Evolutionary conservation across 1,284 basidiomycete species (phyloP).

Genomic region (Porogramme epimiltina): DNA sequence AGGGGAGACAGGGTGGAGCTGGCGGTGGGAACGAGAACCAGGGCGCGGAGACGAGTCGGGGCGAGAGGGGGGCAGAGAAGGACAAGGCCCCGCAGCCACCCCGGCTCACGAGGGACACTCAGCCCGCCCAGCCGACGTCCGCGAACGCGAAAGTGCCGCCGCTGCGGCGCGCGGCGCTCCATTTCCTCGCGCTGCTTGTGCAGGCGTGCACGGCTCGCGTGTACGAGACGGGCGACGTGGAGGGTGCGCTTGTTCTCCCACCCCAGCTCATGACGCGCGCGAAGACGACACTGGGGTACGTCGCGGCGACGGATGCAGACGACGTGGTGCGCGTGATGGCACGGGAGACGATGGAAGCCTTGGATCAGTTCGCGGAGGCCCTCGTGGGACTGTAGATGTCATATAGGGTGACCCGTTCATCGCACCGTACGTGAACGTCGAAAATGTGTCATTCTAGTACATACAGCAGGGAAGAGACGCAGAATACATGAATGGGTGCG

Average conservation of each 20-base stretch:
- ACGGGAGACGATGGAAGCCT: constrained; percentile 62
- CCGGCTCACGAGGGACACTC: constrained; percentile 47
- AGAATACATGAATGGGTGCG: no score
- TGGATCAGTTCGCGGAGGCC: constrained; percentile 54
- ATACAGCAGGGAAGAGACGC: no score
- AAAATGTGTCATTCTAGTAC: no score
- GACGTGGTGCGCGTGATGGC: constrained; percentile 78
- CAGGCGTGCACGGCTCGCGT: constrained; percentile 50
- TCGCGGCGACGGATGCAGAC: constrained; percentile 76
- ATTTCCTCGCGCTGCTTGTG: constrained; percentile 73
- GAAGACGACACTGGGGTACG: constrained; percentile 69
- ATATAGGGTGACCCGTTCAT: no score
- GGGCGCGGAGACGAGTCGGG: constrained; percentile 6
- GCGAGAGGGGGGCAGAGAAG: constrained; percentile 1
- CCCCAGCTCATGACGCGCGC: constrained; percentile 50
- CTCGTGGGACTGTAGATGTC: constrained; percentile 49
- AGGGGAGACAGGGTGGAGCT: no score
- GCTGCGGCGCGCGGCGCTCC: constrained; percentile 79
- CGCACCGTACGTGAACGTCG: no score
- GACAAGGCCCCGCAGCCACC: constrained; percentile 17
- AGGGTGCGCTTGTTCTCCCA: constrained; percentile 29
- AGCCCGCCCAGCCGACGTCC: constrained; percentile 58
- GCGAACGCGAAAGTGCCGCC: constrained; percentile 73
- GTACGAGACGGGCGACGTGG: constrained; percentile 40
- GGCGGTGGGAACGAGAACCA: not conserved